Evolutionary conservation across 139 green algal genomes (phyloP).

Genomic region (Limnomonas spitsbergensis): DNA sequence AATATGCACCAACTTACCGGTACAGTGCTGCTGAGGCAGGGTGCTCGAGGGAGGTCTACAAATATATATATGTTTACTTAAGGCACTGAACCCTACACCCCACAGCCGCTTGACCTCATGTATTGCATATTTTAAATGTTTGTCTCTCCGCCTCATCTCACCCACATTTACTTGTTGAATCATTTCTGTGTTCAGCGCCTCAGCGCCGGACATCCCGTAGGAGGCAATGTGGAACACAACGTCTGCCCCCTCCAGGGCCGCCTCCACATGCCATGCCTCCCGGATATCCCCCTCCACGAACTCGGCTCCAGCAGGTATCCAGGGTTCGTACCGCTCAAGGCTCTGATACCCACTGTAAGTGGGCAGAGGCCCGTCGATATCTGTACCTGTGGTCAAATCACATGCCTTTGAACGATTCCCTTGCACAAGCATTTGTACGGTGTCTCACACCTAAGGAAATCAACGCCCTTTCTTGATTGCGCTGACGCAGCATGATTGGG

Average conservation of each 20-base stretch:
- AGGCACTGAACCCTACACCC: too few species aligned
- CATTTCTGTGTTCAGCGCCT: constrained; percentile 19
- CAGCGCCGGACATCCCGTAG: constrained; percentile 44
- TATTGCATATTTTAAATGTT: constrained; percentile 9
- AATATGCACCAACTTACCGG: too few species aligned
- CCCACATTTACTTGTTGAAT: constrained; percentile 37
- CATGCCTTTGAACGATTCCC: neutral
- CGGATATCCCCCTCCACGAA: constrained; percentile 16
- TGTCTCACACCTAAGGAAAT: neutral
- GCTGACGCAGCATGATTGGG: neutral
- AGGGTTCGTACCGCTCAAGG: neutral
- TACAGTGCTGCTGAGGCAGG: too few species aligned
- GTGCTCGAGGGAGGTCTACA: too few species aligned
- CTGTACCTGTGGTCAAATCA: neutral
- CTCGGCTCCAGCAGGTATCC: neutral
- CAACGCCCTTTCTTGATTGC: neutral
- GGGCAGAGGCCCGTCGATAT: neutral
- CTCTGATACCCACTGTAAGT: neutral
- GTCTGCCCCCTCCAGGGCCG: neutral
- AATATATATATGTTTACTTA: too few species aligned
- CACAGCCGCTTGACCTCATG: too few species aligned
- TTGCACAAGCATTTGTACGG: neutral
- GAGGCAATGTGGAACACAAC: constrained; percentile 49
- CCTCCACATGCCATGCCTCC: neutral
- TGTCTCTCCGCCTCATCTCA: neutral